Evolutionary conservation across 2,329 filamentous ascomycete species (phyloP).

Genomic region (Aureobasidium sp.): DNA sequence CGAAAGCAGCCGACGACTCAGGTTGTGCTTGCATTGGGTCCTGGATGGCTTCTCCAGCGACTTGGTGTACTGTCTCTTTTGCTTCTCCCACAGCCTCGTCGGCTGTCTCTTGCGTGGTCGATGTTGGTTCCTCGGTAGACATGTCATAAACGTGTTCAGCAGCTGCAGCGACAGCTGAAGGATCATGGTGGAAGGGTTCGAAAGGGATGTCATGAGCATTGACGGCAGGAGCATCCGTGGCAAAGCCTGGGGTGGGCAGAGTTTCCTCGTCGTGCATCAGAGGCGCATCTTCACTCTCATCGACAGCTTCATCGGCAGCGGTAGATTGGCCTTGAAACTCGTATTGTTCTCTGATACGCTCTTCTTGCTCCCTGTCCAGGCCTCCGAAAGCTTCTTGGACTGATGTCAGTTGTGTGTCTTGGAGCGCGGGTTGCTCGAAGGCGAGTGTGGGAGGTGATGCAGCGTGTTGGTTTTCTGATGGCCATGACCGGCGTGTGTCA

Average conservation of each 20-base stretch:
- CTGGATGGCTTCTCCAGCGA: conserved; percentile 1
- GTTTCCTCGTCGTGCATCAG: conserved; percentile 36
- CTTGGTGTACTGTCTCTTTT: not conserved
- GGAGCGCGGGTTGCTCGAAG: not conserved
- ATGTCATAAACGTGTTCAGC: not conserved
- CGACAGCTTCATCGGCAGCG: conserved; percentile 39
- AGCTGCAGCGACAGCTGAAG: not conserved
- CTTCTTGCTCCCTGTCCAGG: not conserved
- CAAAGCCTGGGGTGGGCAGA: conserved; percentile 24
- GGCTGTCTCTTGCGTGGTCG: not conserved
- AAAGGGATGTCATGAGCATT: not conserved
- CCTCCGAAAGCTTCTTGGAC: not conserved
- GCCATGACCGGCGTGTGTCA: not conserved
- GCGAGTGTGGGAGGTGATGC: not conserved
- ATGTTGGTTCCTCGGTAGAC: not conserved
- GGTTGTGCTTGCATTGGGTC: not conserved
- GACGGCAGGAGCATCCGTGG: conserved; percentile 2
- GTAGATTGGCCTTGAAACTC: conserved; percentile 42
- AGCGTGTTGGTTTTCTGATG: not conserved
- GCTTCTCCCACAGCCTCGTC: not conserved
- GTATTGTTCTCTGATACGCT: conserved; percentile 27
- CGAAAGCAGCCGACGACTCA: conserved; percentile 5
- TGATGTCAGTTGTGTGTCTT: not conserved
- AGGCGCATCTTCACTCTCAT: conserved; percentile 36
- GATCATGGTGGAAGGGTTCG: not conserved